Percentiles rank a stretch among this genome's conserved stretches.
Conservation (phyloP, 2,329 filamentous ascomycete genomes). For the Beauveria australis region DNA sequence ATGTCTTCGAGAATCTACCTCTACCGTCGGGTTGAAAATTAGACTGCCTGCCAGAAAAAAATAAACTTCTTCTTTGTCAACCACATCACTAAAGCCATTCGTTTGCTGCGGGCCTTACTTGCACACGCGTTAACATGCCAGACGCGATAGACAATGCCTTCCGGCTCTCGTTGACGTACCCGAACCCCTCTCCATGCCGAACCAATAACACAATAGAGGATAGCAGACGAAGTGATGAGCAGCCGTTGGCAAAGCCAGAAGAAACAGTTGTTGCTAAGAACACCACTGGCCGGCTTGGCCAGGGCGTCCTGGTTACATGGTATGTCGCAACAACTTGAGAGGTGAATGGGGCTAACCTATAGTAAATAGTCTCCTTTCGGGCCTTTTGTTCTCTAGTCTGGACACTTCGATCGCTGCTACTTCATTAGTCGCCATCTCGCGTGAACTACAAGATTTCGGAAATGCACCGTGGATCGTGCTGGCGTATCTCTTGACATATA, state of each 20-base stretch:
- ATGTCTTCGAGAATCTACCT: neutral
- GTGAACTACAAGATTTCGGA: slow-evolving; percentile 41
- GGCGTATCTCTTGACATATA: slow-evolving; percentile 48
- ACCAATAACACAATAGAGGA: neutral
- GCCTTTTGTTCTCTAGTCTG: slow-evolving; percentile 48
- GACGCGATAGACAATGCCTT: slow-evolving; percentile 7
- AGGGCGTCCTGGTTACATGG: slow-evolving; percentile 13
- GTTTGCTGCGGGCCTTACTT: neutral
- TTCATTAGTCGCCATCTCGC: slow-evolving; percentile 47
- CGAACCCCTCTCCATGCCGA: slow-evolving; percentile 22
- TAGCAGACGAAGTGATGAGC: neutral
- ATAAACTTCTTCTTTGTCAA: too few species aligned
- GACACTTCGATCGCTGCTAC: slow-evolving; percentile 52
- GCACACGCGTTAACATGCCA: neutral
- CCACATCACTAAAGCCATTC: neutral
- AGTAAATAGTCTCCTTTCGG: slow-evolving; percentile 35
- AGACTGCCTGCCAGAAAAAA: neutral
- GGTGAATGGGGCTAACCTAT: slow-evolving; percentile 14
- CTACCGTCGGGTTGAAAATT: neutral
- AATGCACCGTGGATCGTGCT: slow-evolving; percentile 48
- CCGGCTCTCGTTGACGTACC: slow-evolving; percentile 25
- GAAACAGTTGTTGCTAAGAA: neutral
- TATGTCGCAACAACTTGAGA: slow-evolving; percentile 4
- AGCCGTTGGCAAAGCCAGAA: neutral
- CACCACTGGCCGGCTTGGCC: neutral